phyloP scores from a whole-genome alignment of 148 eudicot genomes.

The Vaccinium corymbosum region DNA sequence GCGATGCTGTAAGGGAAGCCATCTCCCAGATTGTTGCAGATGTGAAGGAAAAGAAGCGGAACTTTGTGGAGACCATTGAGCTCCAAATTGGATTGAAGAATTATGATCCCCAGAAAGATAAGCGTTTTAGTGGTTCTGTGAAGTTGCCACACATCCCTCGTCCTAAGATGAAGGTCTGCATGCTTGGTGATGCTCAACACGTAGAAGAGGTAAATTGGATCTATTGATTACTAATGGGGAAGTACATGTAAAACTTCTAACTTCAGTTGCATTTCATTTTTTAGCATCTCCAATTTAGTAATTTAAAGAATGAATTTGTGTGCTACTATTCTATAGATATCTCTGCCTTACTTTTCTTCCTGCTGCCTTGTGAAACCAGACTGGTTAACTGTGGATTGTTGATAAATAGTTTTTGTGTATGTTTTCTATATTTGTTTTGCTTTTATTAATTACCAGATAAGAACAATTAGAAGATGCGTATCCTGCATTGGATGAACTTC shows the following conservation, averaged over 20 bases:
- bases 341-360: background rate
- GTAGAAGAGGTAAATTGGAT: constrained; percentile 38
- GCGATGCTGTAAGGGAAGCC: constrained; percentile 47
- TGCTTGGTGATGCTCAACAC: constrained; percentile 57
- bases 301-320: background rate
- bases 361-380: background rate
- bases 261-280: background rate
- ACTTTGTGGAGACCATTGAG: constrained; percentile 41
- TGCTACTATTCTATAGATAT: background rate
- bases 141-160: constrained; percentile 51
- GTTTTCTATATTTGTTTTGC: background rate
- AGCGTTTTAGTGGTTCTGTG: constrained; percentile 51
- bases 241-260: background rate
- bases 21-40: constrained; percentile 29
- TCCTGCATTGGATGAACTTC: background rate
- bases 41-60: constrained; percentile 36
- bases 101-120: constrained; percentile 53
- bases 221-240: background rate
- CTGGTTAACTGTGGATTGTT: background rate
- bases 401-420: background rate
- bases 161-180: constrained; percentile 52
- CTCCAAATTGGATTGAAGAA: constrained; percentile 53
- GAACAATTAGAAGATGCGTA: background rate
- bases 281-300: background rate
- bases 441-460: background rate